Base-by-base conservation (phyloP, 305 asterid genomes). In the Euphrasia arctica region DNA sequence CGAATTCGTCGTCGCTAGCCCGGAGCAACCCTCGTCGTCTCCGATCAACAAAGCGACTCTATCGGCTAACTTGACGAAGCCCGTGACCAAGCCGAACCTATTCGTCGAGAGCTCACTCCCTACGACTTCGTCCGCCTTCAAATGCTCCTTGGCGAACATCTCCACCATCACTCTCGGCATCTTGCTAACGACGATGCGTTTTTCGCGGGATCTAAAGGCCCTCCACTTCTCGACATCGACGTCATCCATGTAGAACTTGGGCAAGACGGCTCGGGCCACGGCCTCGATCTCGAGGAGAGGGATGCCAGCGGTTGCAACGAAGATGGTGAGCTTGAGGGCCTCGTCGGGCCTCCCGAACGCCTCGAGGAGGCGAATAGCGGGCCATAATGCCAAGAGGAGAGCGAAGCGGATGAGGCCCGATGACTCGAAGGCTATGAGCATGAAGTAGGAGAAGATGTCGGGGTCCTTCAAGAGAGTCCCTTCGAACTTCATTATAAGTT, bases 351-450 rank as follows among this genome's bases (percentile, higher is more conserved):
- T 25, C 27, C 95, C 95, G 2, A 69, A 52, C 0, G 51, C 45
- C 74, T 78, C 85, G 0, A 91, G 79, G 52, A 89, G 45, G 6
- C 83, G 80, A 25, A 86, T 77, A 42, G 87, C 41, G 0, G 96
- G 96, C 95, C 95, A 91, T 0, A 82, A n/a, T 0, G 71, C 3
- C 0, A 89, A 59, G 64, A 89, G 29, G 62, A 87, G 31, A 1
- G 83, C 80, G 55, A 91, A 89, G 0, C 96, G 82, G 59, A 86
- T 62, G 1, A 89, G 74, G 9, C 92, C 87, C 3, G 95, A 89
- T 0, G 95, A 95, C 60, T 91, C 98, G 55, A 91, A 91, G 5
- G 98, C 98, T 1, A 91, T 74, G 39, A 91, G 27, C 98, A 91
- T 89, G 76, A 89, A 91, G 60, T 89, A 91, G 13, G 90, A 80